Evolutionary conservation across 306 rosid species (phyloP).

Genomic region (Betula pendula): DNA sequence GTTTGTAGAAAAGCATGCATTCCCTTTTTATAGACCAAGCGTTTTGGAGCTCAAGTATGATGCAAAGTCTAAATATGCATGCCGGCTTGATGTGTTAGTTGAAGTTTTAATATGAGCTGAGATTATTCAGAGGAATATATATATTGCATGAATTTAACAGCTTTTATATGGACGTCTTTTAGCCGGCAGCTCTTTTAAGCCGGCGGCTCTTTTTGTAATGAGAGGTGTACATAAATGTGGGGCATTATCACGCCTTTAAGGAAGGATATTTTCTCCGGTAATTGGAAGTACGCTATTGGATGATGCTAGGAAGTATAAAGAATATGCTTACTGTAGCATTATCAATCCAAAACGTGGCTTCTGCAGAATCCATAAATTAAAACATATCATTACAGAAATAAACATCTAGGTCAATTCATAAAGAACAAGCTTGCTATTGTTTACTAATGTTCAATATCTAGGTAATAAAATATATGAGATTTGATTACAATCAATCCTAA

Average conservation of each 20-base stretch:
- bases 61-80: background rate
- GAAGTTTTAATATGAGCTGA: conserved; percentile 17
- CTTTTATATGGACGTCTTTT: no score
- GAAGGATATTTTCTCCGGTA: no score
- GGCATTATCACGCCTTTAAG: no score
- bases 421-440: background rate
- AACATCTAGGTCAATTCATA: background rate
- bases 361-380: background rate
- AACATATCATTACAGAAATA: background rate
- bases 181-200: no score
- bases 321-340: background rate
- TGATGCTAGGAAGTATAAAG: background rate
- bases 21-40: conserved; percentile 38
- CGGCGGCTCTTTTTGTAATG: no score
- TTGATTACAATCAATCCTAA: no score
- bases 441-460: no score
- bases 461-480: no score
- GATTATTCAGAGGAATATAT: conserved; percentile 19
- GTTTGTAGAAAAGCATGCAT: conserved; percentile 12
- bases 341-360: background rate
- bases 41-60: background rate
- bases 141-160: background rate
- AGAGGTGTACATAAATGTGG: no score
- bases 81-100: no score
- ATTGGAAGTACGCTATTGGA: no score